Evolutionary conservation across 169 alveolate species (phyloP), one percentile per base, ranked within the genome.

Genomic region (Plasmodium sp.): DNA sequence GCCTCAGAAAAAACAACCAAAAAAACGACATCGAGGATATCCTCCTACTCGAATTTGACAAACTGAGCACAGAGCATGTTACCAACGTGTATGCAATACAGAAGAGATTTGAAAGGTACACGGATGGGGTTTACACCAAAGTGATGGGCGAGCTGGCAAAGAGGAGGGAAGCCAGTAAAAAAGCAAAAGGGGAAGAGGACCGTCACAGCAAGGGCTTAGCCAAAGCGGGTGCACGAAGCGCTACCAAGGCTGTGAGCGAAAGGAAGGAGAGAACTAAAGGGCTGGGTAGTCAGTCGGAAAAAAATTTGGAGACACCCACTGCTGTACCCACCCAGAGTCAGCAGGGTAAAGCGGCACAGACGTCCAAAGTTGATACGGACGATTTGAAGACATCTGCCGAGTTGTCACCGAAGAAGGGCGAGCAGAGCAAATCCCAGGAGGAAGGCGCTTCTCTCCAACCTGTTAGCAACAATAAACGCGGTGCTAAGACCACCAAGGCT

Each of bases 1-100:
- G 18, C 41, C 67, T 22, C 0, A 2, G n/a, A 27, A 81, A 81
- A 16, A 54, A 51, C 81, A 56, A 75, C 16, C 36, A 6, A 41
- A 75, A 86, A 86, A 86, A 86, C 54, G 91, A 79, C 18, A 88
- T 79, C 6, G 94, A 88, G 82, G 84, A 88, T 62, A 16, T 88
- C 16, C 41, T 79, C 10, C 72, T 88, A 41, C 27, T 18, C 7
- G 94, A 88, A 36, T 88, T 79, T 16, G 54, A 88, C 2, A 88
- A 77, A 2, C n/a, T 88, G 34, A 81, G 83, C 36, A 80, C 48
- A 88, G 83, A 34, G 41, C 56, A 34, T 41, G 16, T 67, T 5
- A 39, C 22, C 1, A 62, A 58, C 71, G 67, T 80, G 12, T 79
- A 79, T 34, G 43, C 80, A 58, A 36, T 39, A 18, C 88, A 88